These are phyloP conservation scores for Biancaea sappan DNA, from an alignment of 306 rosid species.

Conservation along the genomic window DNA sequence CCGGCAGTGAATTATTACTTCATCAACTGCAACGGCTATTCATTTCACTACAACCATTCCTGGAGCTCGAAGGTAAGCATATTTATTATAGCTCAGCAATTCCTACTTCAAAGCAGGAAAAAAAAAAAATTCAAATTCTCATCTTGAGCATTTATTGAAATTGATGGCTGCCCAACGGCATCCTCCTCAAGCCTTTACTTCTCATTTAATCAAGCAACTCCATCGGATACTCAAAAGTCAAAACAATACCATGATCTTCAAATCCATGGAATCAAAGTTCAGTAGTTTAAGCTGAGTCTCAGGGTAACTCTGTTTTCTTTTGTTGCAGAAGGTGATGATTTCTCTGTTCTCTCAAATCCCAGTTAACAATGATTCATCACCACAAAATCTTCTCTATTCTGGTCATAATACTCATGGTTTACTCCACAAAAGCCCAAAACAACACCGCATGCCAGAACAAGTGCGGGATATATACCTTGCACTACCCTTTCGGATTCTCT, in stretches of 20 bases:
- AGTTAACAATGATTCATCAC: slow-evolving; percentile 43
- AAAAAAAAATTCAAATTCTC: slow-evolving; percentile 4
- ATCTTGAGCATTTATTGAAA: slow-evolving; percentile 61
- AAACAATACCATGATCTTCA: not conserved
- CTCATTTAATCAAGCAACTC: slow-evolving; percentile 41
- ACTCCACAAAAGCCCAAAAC: slow-evolving; percentile 44
- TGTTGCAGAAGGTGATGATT: slow-evolving; percentile 48
- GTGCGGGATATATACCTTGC: slow-evolving; percentile 44
- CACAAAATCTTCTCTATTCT: slow-evolving; percentile 24
- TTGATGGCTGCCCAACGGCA: slow-evolving; percentile 70
- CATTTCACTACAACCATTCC: slow-evolving; percentile 41
- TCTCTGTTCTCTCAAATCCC: slow-evolving; percentile 15
- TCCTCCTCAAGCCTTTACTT: slow-evolving; percentile 45
- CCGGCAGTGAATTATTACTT: slow-evolving; percentile 27
- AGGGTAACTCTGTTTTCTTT: not conserved
- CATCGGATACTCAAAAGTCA: slow-evolving; percentile 21
- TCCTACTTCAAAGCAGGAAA: not conserved
- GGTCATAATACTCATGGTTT: slow-evolving; percentile 35
- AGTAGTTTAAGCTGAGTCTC: slow-evolving; percentile 3
- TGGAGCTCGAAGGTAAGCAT: slow-evolving; percentile 42
- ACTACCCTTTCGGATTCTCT: slow-evolving; percentile 75
- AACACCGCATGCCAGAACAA: not conserved
- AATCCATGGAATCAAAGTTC: not conserved
- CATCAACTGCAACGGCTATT: slow-evolving; percentile 34
- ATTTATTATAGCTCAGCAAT: slow-evolving; percentile 35